Conservation (phyloP, 352 stramenopile species). For the Phytophthora melonis region DNA sequence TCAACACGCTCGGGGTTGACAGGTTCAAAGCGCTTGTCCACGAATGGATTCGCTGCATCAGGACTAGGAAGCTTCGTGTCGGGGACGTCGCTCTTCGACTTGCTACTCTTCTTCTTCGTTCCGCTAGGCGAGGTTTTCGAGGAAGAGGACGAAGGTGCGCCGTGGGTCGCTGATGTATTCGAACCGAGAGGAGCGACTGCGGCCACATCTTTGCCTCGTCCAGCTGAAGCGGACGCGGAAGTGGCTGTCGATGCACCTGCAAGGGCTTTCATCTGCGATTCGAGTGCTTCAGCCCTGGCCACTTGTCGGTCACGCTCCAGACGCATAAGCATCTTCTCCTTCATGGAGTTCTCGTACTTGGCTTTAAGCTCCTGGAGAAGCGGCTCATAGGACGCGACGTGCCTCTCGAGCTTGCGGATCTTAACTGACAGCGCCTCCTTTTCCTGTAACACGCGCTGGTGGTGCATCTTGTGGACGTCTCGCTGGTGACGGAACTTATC, state of each 20-base stretch:
- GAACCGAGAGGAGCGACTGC: constrained; percentile 36
- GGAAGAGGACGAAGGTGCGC: constrained; percentile 16
- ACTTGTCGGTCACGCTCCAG: constrained; percentile 93
- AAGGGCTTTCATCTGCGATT: constrained; percentile 81
- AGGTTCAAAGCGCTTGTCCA: constrained; percentile 78
- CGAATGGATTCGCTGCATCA: constrained; percentile 74
- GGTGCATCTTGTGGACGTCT: constrained; percentile 96
- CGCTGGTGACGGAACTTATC: constrained; percentile 96
- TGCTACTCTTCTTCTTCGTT: constrained; percentile 57
- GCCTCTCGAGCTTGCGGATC: constrained; percentile 92
- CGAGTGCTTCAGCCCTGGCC: constrained; percentile 90
- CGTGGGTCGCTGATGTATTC: constrained; percentile 12
- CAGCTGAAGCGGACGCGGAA: constrained; percentile 11
- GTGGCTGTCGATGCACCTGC: constrained; percentile 14
- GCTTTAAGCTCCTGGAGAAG: constrained; percentile 92
- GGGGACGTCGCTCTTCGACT: constrained; percentile 48
- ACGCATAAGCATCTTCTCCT: constrained; percentile 97
- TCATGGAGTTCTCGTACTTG: constrained; percentile 96
- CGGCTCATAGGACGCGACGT: constrained; percentile 93
- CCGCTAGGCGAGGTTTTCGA: constrained; percentile 25
- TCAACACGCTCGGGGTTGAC: constrained; percentile 80
- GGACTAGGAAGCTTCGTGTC: constrained; percentile 66
- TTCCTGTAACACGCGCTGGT: constrained; percentile 95
- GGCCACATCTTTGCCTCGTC: constrained; percentile 40
- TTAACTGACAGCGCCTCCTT: constrained; percentile 94